Percentiles rank a stretch among this genome's conserved stretches.
Evolutionary conservation across 305 asterid genomes (phyloP).

Genomic region (Fraxinus dipetala): DNA sequence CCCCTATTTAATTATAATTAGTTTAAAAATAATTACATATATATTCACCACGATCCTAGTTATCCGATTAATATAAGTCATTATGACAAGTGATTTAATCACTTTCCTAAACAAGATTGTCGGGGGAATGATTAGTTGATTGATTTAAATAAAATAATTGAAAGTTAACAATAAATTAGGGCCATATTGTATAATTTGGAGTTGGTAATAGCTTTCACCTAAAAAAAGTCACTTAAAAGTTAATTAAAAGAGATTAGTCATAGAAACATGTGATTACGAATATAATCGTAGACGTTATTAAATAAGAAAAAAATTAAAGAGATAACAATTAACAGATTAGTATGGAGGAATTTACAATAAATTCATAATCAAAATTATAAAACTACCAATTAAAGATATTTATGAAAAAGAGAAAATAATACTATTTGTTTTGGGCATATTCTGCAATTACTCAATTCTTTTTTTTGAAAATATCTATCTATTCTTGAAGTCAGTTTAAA

Average conservation of each 20-base stretch:
- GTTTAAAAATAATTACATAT: too few relatives aligned
- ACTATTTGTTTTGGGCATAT: background rate
- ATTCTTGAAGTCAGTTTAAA: background rate
- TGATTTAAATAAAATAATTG: conserved; percentile 15
- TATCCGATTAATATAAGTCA: background rate
- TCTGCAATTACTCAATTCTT: background rate
- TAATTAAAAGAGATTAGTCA: background rate
- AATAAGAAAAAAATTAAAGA: background rate
- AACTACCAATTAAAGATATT: too few relatives aligned
- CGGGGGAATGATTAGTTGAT: conserved; percentile 31
- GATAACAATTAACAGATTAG: background rate
- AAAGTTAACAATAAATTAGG: background rate
- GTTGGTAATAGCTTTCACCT: background rate
- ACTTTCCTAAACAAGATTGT: background rate
- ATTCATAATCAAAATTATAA: background rate
- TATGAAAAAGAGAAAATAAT: background rate
- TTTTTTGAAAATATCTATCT: background rate
- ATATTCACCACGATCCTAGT: background rate
- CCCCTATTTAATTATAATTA: background rate
- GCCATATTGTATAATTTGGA: background rate
- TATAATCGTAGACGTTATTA: background rate
- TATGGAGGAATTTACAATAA: background rate
- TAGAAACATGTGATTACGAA: background rate
- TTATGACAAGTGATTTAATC: background rate
- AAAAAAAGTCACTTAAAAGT: background rate